Evolutionary conservation across 2,329 filamentous ascomycete genomes (phyloP), one percentile per base, ranked within the genome.

Genomic region (Waltergamsia citrina): DNA sequence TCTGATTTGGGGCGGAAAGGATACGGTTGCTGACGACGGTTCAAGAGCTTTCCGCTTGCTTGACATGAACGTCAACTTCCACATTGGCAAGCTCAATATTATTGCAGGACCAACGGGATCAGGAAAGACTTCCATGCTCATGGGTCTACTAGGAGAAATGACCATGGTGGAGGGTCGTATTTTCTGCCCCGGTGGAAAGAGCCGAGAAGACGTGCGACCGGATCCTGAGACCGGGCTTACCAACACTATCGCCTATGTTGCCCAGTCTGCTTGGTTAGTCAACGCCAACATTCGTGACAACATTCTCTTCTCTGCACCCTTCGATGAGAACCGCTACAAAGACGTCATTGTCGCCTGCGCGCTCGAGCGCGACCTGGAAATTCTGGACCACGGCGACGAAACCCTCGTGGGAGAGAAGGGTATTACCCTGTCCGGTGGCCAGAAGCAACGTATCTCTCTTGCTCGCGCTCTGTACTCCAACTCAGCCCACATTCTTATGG

Each of bases 131-230:
- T 96, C 90, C 1, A 65, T 98, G 50, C 68, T 98, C 15, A 94
- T 98, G 90, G 92, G 88, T 19, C 66, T 98, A 18, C 73, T 98
- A 3, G 92, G 92, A 39, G 92, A 98, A 61, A 98, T 98, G 92
- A 92, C 84, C 1, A 61, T 88, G 33, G 60, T 94, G 17, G 70
- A 80, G 37, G 92, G 92, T 36, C 73, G 71, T 8, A 83, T 96
- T 6, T 86, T 80, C 57, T 73, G 96, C 18, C 92, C 92, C 4
- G 86, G 88, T 34, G 86, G 85, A 28, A 76, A 74, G 40, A 87
- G 85, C 51, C 81, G 92, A 44, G 86, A 94, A 52, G 86, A 95
- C 39, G 71, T 95, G 20, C 81, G 70, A 11, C 69, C 78, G 6
- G 81, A 96, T 52, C 81, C 86, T 3, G 79, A 83, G 38, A 95